Evolutionary conservation across 2,329 filamentous ascomycete species (phyloP), one percentile per base, ranked within the genome.

Genomic region (Pseudopithomyces maydicus): DNA sequence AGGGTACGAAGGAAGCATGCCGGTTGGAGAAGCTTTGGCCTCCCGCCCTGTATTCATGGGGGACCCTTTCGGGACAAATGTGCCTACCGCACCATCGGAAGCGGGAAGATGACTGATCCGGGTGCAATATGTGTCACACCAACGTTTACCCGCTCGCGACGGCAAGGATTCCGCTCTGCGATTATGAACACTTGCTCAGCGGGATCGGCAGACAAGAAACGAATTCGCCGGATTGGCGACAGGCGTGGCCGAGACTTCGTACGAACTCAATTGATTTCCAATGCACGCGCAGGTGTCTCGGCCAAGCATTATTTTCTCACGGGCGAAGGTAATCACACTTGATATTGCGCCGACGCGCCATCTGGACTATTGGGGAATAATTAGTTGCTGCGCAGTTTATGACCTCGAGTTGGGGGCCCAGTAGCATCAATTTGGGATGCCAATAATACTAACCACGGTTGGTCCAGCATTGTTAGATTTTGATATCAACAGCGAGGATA

Each of bases 21-120:
- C 35, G 4, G n/a, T 4, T 15, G 7, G n/a, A 4, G n/a, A 20
- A 35, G 29, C 44, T 32, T 38, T 48, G n/a, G 33, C 17, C 33
- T 10, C 4, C 10, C 14, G 19, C 19, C 19, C 26, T 11, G 43
- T 6, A 12, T 48, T 14, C 32, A 33, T 32, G 45, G 45, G n/a
- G 38, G 33, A 38, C 2, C 22, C 22, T 38, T 23, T 12, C 20
- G 44, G 26, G 20, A 19, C 19, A 11, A 47, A 20, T 22, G 33
- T n/a, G 22, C 29, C 33, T 20, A 50, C 35, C 26, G 47, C 17
- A 41, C 22, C 22, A 39, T 50, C 47, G 47, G 47, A 50, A 50
- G 35, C 47, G 47, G 47, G 22, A 20, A 33, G 47, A 39, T 14
- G 33, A 43, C 41, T 43, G 41, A 23, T 29, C 26, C 26, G 14